Conservation (phyloP, 495 filamentous ascomycete species). For the Jackrogersella minutella region DNA sequence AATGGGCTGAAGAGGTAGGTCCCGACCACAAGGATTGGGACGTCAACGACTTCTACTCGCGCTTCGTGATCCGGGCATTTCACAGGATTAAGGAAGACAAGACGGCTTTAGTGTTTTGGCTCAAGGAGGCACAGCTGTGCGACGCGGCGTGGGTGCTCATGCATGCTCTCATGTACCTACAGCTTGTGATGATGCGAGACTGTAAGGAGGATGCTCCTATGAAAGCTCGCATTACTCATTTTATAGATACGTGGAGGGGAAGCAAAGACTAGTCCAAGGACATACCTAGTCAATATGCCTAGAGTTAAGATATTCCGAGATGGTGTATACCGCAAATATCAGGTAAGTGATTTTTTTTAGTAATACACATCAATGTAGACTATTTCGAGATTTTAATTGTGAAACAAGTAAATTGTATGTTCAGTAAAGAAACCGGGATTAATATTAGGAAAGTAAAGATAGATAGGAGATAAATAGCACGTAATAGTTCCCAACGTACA, state of each 20-base stretch:
- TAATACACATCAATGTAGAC: not conserved
- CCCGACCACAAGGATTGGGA: conserved; percentile 1
- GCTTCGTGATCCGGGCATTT: conserved; percentile 23
- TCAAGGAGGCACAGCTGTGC: not conserved
- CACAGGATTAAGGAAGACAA: not conserved
- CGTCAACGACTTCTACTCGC: conserved; percentile 30
- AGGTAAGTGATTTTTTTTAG: not conserved
- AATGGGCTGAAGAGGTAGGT: not conserved
- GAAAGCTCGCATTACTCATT: conserved; percentile 18
- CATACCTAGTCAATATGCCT: not conserved
- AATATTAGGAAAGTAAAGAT: too few relatives aligned
- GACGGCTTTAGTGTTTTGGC: conserved; percentile 20
- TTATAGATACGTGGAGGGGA: conserved; percentile 12
- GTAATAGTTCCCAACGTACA: too few relatives aligned
- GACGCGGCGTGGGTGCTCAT: conserved; percentile 34
- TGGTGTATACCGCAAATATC: not conserved
- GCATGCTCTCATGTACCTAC: conserved; percentile 41
- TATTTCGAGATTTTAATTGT: not conserved
- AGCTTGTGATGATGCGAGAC: conserved; percentile 37
- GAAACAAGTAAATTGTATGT: too few relatives aligned
- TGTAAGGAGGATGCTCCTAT: conserved; percentile 15
- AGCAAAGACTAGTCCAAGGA: not conserved
- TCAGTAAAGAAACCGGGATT: too few relatives aligned
- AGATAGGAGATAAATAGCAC: too few relatives aligned
- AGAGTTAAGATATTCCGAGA: not conserved